Base-by-base conservation (phyloP, 805 yeast species). In the Tetrapisispora phaffii region DNA sequence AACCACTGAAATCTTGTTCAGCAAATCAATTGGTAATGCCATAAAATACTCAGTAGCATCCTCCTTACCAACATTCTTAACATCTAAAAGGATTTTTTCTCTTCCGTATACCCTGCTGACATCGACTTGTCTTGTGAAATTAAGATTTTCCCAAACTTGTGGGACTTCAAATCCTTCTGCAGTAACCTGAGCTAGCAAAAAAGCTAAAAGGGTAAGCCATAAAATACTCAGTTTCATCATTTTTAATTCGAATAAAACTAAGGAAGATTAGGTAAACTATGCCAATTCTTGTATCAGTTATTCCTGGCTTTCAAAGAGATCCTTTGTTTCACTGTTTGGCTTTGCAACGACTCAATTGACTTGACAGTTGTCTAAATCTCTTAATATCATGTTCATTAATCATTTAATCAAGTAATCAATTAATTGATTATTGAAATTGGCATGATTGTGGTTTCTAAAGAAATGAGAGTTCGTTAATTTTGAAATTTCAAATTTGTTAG, bases 31-130 rank as follows among this genome's bases (percentile, higher is more conserved):
- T 5, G 88, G 85, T 41, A 84, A 47, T 1, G 83, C 74, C 49
- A 80, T 70, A 47, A 63, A 73, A 65, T 87, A 89, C 44, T 67
- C 74, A 35, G 60, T 57, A 45, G 68, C 70, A 7, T 93, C 83
- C 33, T 63, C 65, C 3, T 64, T 46, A 21, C 72, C 87, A 32
- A 73, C 63, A 67, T 89, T 90, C 53, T 65, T 74, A 34, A 79
- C 71, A 41, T 69, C 73, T 35, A 87, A 57, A n/a, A 73, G 62
- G 47, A 72, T 65, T 22, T 74, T 69, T 58, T 83, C 94, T 51
- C 76, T 77, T 35, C 78, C 73, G 60, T 82, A 88, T 2, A 88
- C 67, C 51, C 75, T 77, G 26, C 75, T 58, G 41, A 88, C 72
- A 55, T 87, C 96, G 32, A 86, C 56, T 8, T 72, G 60, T 52